Conservation (phyloP, 768 basidiomycete species). For the Boletus sp. region DNA sequence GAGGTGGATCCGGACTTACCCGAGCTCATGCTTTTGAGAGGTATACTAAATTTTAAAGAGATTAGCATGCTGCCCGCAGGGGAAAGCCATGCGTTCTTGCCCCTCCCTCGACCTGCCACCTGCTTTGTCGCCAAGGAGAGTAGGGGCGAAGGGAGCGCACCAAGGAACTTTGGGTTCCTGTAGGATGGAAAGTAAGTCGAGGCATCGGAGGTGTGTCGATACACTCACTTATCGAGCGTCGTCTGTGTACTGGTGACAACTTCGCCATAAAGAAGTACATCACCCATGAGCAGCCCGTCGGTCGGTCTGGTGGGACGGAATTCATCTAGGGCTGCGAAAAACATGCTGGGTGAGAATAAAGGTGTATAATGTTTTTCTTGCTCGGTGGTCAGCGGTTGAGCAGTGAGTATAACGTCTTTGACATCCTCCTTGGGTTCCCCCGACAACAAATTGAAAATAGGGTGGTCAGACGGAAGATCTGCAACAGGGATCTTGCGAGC, state of each 20-base stretch:
- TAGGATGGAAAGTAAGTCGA: background rate
- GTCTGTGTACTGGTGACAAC: constrained; percentile 94
- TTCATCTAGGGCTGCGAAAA: constrained; percentile 51
- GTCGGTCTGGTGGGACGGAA: constrained; percentile 22
- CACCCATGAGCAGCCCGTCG: constrained; percentile 60
- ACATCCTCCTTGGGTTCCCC: constrained; percentile 39
- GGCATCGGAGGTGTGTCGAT: background rate
- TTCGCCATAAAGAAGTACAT: constrained; percentile 82
- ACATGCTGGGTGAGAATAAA: constrained; percentile 64
- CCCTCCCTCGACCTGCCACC: constrained; percentile 84
- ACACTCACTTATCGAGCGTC: constrained; percentile 82
- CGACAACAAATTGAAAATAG: constrained; percentile 17
- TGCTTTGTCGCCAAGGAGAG: constrained; percentile 87
- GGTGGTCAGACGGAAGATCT: constrained; percentile 24
- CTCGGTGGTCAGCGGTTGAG: constrained; percentile 46
- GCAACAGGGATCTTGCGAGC: constrained; percentile 27
- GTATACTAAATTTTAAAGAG: constrained; percentile 26
- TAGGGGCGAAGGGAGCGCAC: constrained; percentile 68
- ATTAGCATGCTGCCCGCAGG: constrained; percentile 87
- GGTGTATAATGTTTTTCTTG: constrained; percentile 50
- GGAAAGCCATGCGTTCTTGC: constrained; percentile 89
- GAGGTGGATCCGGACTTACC: constrained; percentile 1
- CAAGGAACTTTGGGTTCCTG: constrained; percentile 77
- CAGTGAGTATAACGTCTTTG: constrained; percentile 55
- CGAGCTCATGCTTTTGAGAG: constrained; percentile 13